These are phyloP conservation scores for Solanum gandarillasii DNA, from an alignment of 257 asterid genomes.

Conservation along the genomic window DNA sequence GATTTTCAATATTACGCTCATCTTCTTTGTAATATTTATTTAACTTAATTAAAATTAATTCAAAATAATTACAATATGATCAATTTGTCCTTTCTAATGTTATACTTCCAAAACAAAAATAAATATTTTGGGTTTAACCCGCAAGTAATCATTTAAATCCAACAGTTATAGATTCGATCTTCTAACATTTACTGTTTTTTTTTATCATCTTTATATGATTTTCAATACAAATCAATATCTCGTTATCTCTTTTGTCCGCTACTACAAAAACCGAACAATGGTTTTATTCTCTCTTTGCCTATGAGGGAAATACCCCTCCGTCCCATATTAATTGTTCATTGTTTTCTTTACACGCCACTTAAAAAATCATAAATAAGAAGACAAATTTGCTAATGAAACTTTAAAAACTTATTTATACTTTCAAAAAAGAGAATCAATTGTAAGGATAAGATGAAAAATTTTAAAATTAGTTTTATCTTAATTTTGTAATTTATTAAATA, in stretches of 20 bases:
- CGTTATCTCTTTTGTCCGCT: not conserved
- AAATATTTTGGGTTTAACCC: not conserved
- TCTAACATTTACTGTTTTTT: not conserved
- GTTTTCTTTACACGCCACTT: fast-evolving
- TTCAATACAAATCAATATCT: not conserved
- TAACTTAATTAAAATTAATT: not conserved
- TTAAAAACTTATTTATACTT: not conserved
- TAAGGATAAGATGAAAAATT: no score
- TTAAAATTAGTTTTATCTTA: not conserved
- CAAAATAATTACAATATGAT: not conserved
- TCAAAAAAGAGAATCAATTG: not conserved
- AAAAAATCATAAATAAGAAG: no score
- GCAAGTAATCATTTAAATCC: no score
- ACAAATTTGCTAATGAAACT: no score
- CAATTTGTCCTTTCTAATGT: not conserved
- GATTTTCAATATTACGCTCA: not conserved
- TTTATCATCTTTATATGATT: not conserved
- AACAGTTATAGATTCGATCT: not conserved
- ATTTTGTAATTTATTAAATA: no score
- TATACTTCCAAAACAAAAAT: not conserved
- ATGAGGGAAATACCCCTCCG: not conserved
- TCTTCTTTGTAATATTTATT: not conserved
- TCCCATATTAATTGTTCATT: fast-evolving
- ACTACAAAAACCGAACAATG: not conserved
- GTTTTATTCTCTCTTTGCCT: not conserved